These are phyloP conservation scores for Candida montana DNA, from an alignment of 805 yeast species.

Conservation along the genomic window DNA sequence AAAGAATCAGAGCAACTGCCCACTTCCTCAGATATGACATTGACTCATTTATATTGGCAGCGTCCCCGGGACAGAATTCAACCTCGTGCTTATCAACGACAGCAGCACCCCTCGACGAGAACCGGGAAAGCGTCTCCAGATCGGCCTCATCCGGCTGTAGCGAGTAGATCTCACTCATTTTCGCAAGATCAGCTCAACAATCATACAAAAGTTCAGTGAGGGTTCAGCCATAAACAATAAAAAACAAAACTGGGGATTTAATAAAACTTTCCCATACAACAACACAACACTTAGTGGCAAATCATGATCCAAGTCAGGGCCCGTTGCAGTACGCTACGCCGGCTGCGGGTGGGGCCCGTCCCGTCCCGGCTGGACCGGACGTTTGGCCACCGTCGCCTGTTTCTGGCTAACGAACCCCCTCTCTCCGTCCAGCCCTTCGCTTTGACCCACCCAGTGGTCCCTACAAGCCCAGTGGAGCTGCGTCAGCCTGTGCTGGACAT, in stretches of 20 bases:
- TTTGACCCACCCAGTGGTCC: slow-evolving; percentile 6
- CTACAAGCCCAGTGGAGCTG: neutral
- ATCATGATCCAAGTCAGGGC: too few relatives aligned
- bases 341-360: neutral
- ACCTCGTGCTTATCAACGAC: slow-evolving; percentile 26
- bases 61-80: slow-evolving; percentile 21
- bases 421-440: neutral
- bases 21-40: slow-evolving; percentile 49
- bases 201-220: neutral
- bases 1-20: slow-evolving; percentile 48
- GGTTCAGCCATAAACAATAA: too few relatives aligned
- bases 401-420: slow-evolving; percentile 3
- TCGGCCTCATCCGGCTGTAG: slow-evolving; percentile 19
- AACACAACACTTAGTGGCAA: too few relatives aligned
- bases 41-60: slow-evolving; percentile 24
- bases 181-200: too few relatives aligned
- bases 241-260: too few relatives aligned
- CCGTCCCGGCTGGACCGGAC: neutral
- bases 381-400: neutral
- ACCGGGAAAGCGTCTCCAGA: slow-evolving; percentile 13
- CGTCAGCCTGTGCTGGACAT: neutral
- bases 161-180: slow-evolving; percentile 7
- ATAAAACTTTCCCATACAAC: too few relatives aligned
- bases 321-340: neutral
- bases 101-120: slow-evolving; percentile 2